Percentiles rank a stretch among this genome's conserved stretches.
Evolutionary conservation across 1,284 basidiomycete species (phyloP).

Genomic region (Irpex rosettiformis): DNA sequence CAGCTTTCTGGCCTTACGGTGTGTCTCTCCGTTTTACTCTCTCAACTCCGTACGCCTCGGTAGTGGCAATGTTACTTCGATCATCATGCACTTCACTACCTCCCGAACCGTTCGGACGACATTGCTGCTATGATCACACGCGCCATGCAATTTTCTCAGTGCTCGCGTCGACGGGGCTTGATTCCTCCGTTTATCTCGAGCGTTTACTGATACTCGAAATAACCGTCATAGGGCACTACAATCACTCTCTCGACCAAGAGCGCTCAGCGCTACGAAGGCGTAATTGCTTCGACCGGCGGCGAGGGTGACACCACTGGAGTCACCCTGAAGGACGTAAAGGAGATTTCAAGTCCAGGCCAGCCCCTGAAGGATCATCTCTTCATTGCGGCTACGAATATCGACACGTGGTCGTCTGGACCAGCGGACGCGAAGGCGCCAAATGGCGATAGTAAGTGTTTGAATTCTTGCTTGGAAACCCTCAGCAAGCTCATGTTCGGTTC

Average conservation of each 20-base stretch:
- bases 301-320: slow-evolving; percentile 71
- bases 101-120: neutral
- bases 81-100: neutral
- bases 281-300: slow-evolving; percentile 53
- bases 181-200: neutral
- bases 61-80: neutral
- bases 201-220: neutral
- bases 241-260: slow-evolving; percentile 70
- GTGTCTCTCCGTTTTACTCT: slow-evolving; percentile 28
- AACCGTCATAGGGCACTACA: slow-evolving; percentile 59
- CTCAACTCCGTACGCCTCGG: neutral
- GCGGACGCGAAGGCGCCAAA: slow-evolving; percentile 63
- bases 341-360: slow-evolving; percentile 56
- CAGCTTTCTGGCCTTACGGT: slow-evolving; percentile 64
- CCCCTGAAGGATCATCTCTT: slow-evolving; percentile 68
- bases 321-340: slow-evolving; percentile 72
- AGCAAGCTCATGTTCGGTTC: neutral
- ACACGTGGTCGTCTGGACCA: slow-evolving; percentile 68
- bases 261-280: slow-evolving; percentile 65
- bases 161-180: neutral
- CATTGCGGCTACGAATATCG: slow-evolving; percentile 67
- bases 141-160: neutral
- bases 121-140: neutral
- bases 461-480: slow-evolving; percentile 4
- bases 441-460: slow-evolving; percentile 54